These are phyloP conservation scores for Emmonsia crescens DNA, from an alignment of 2,329 filamentous ascomycete genomes.

Conservation along the genomic window DNA sequence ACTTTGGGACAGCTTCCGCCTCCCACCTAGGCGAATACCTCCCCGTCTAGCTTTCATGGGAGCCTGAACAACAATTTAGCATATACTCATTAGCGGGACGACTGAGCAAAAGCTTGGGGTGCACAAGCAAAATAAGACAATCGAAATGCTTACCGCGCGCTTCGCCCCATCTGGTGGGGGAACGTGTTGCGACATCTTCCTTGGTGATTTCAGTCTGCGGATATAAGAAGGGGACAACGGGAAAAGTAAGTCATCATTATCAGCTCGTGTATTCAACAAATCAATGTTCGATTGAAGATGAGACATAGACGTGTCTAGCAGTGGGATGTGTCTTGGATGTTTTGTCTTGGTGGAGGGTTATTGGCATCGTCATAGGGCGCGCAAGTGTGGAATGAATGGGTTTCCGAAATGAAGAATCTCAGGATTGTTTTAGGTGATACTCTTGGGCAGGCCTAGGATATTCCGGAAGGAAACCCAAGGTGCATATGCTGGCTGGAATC, in stretches of 20 bases:
- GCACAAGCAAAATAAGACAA: not conserved
- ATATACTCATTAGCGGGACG: not conserved
- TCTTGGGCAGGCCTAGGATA: no score
- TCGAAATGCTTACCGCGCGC: not conserved
- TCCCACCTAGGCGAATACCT: not conserved
- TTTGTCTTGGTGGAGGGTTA: not conserved
- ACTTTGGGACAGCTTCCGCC: not conserved
- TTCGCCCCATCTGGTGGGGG: not conserved
- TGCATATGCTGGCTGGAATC: no score
- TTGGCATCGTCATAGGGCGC: not conserved
- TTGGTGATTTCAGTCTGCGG: not conserved
- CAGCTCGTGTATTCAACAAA: not conserved
- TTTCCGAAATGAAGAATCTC: no score
- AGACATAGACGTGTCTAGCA: not conserved
- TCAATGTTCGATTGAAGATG: not conserved
- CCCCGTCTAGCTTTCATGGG: slow-evolving; percentile 2
- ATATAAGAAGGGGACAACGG: not conserved
- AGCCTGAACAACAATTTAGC: not conserved
- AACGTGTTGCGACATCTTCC: not conserved
- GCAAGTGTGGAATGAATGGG: not conserved
- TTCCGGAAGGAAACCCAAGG: no score
- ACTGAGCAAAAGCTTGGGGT: not conserved
- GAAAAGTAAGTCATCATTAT: not conserved
- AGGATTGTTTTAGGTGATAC: no score
- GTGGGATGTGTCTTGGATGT: no score